Percentiles rank a stretch among this genome's conserved stretches.
phyloP scores from a whole-genome alignment of 495 filamentous ascomycete genomes.

The Hypomontagnella submonticulosa region DNA sequence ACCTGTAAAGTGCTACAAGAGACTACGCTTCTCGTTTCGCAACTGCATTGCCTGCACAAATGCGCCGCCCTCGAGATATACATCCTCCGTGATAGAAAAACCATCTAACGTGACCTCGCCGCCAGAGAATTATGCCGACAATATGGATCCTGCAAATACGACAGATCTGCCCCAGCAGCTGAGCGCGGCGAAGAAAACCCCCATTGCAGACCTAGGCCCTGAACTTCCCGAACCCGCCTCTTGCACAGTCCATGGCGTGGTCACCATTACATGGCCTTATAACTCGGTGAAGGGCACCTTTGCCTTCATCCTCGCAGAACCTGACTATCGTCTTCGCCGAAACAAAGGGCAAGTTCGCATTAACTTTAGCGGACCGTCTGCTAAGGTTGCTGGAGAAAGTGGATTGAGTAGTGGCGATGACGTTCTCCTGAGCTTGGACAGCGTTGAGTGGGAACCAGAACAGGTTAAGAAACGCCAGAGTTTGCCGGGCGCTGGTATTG shows the following conservation, averaged over 20 bases:
- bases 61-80: conserved; percentile 20
- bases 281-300: conserved; percentile 76
- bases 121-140: conserved; percentile 36
- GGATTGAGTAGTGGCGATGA: conserved; percentile 81
- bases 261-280: conserved; percentile 93
- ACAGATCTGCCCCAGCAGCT: conserved; percentile 31
- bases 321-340: conserved; percentile 84
- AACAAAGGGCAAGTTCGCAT: conserved; percentile 85
- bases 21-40: not conserved
- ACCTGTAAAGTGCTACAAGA: not conserved
- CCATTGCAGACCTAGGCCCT: conserved; percentile 78
- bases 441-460: conserved; percentile 67
- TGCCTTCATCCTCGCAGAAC: conserved; percentile 83
- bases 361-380: conserved; percentile 76
- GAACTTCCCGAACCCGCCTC: conserved; percentile 50
- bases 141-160: conserved; percentile 38
- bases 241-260: conserved; percentile 65
- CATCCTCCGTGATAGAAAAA: conserved; percentile 24
- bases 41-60: conserved; percentile 9
- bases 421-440: conserved; percentile 73
- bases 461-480: conserved; percentile 58
- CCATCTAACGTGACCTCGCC: conserved; percentile 30
- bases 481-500: conserved; percentile 74
- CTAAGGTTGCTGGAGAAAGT: conserved; percentile 71
- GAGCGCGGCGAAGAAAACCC: conserved; percentile 51